A percentile compares a stretch with the other conserved stretches of the same genome.
These are phyloP conservation scores for Eimeria acervulina DNA, from an alignment of 169 alveolate genomes.

Conservation along the genomic window DNA sequence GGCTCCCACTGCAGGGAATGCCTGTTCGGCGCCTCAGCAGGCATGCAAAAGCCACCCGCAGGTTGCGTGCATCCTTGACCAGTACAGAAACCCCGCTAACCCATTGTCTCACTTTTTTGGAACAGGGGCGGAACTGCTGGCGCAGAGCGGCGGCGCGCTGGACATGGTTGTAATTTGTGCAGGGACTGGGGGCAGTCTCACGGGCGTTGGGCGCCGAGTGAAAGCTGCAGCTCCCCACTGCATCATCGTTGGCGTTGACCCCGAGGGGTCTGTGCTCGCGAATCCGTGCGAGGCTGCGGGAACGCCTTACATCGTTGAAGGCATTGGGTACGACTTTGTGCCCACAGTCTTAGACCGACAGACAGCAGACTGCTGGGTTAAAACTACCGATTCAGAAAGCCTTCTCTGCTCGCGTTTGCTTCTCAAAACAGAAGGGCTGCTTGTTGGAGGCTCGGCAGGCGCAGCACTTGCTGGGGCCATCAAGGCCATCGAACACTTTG, in stretches of 20 bases:
- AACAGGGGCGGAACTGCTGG: conserved; percentile 95
- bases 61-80: conserved; percentile 89
- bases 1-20: neutral
- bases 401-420: conserved; percentile 90
- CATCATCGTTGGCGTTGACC: conserved; percentile 95
- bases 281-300: conserved; percentile 33
- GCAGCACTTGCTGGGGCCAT: conserved; percentile 92
- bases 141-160: conserved; percentile 92
- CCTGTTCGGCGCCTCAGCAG: neutral
- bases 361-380: conserved; percentile 89
- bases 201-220: conserved; percentile 95
- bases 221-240: conserved; percentile 91
- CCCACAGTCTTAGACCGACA: conserved; percentile 87
- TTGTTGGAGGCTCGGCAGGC: conserved; percentile 95
- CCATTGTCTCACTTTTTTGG: conserved; percentile 96
- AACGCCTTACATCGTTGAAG: conserved; percentile 87
- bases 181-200: conserved; percentile 97
- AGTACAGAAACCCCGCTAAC: conserved; percentile 95
- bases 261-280: conserved; percentile 90
- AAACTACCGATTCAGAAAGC: conserved; percentile 90
- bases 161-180: conserved; percentile 91
- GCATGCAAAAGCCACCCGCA: neutral
- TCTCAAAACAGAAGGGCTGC: conserved; percentile 91
- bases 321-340: conserved; percentile 95
- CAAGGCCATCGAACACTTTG: conserved; percentile 84